A percentile compares a stretch with the other conserved stretches of the same genome.
These are phyloP conservation scores for Boletus semigastroideus DNA, from an alignment of 1,284 basidiomycete genomes.

Conservation along the genomic window DNA sequence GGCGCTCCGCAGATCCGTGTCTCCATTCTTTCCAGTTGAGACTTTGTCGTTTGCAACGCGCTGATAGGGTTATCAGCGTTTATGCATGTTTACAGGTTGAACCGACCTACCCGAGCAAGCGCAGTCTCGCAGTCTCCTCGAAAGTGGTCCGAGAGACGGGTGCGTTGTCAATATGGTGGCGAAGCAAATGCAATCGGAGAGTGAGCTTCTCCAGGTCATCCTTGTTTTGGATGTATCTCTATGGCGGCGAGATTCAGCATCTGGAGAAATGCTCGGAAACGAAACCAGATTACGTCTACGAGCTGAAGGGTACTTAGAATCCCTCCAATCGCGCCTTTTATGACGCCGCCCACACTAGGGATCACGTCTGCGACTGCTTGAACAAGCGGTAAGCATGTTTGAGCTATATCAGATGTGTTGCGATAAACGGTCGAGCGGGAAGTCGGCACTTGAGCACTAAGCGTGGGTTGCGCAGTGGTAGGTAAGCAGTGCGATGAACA, in stretches of 20 bases:
- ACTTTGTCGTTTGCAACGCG: background rate
- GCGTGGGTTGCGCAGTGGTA: too few species aligned
- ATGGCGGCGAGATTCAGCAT: background rate
- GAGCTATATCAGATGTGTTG: background rate
- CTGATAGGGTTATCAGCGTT: background rate
- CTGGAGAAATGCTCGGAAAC: background rate
- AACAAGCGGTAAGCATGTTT: constrained; percentile 2
- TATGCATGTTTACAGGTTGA: background rate
- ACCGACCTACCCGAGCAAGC: background rate
- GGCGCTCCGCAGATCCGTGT: background rate
- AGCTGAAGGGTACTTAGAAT: constrained; percentile 1
- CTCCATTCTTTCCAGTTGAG: background rate
- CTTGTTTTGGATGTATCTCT: background rate
- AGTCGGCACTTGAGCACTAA: background rate
- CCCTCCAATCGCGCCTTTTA: background rate
- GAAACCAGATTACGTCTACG: background rate
- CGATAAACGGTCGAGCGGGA: background rate
- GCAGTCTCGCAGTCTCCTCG: background rate
- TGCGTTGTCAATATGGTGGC: background rate
- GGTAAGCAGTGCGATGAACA: too few species aligned
- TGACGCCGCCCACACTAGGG: background rate
- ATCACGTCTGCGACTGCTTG: background rate
- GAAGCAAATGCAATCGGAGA: background rate
- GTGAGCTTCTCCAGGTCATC: background rate
- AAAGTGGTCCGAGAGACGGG: background rate